Conservation (phyloP, 805 yeast species). For the Schizosaccharomyces pombe region ASM294v3 CU329670.1:1774001-1774500, state of each 20-base stretch:
- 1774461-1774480: background rate
- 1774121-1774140: background rate
- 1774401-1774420: background rate
- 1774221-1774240: too few relatives aligned
- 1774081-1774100: background rate
- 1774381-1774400: too few relatives aligned
- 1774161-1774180: background rate
- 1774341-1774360: too few relatives aligned
- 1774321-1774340: background rate
- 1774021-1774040: background rate
- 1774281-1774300: too few relatives aligned
- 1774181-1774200: background rate
- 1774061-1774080: background rate
- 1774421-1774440: background rate
- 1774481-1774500: background rate
- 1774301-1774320: background rate
- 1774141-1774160: background rate
- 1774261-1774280: slow-evolving; percentile 2
- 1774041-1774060: background rate
- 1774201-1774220: too few relatives aligned
- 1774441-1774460: background rate
- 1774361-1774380: too few relatives aligned
- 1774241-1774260: background rate
- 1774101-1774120: background rate
- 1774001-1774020: background rate